Conservation (phyloP, 306 rosid species). For the Dalbergia cultrata region DNA sequence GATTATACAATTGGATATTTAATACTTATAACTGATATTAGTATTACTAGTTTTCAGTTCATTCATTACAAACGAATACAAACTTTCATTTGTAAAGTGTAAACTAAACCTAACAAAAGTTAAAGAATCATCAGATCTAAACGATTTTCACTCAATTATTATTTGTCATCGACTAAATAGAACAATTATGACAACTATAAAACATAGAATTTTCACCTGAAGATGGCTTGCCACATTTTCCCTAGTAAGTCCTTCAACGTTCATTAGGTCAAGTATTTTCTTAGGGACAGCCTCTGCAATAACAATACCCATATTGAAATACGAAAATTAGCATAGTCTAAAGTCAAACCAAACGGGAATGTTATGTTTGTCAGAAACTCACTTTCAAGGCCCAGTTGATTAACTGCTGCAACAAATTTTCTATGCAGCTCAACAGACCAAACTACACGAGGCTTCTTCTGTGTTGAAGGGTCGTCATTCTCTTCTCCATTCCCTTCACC, state of each 20-base stretch:
- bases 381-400: constrained; percentile 82
- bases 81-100: background rate
- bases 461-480: constrained; percentile 69
- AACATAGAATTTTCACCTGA: constrained; percentile 61
- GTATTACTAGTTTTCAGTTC: background rate
- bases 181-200: constrained; percentile 11
- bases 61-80: background rate
- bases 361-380: constrained; percentile 44
- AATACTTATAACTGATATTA: background rate
- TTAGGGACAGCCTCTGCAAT: constrained; percentile 87
- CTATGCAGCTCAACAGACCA: constrained; percentile 82
- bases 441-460: constrained; percentile 81
- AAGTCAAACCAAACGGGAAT: constrained; percentile 25
- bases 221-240: constrained; percentile 96
- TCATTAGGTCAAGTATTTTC: constrained; percentile 92
- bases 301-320: constrained; percentile 7
- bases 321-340: background rate
- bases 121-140: constrained; percentile 8
- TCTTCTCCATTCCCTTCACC: constrained; percentile 63
- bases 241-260: constrained; percentile 84
- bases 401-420: constrained; percentile 83
- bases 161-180: constrained; percentile 7
- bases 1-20: background rate
- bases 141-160: constrained; percentile 3
- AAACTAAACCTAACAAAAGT: background rate